Conservation (phyloP, 768 basidiomycete genomes). For the Lyophyllum shimeji region DNA sequence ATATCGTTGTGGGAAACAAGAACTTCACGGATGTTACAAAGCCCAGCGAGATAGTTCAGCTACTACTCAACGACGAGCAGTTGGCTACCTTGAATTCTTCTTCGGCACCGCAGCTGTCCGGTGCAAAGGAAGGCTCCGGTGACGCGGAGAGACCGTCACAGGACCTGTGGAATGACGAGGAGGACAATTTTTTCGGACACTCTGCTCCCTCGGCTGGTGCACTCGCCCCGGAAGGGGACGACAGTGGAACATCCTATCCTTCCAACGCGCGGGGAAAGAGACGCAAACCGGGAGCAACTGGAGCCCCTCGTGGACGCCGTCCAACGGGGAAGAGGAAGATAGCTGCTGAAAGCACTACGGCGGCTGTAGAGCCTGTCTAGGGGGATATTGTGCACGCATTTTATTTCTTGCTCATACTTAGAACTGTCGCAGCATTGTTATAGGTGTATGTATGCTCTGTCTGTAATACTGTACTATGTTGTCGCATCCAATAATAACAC, state of each 20-base stretch:
- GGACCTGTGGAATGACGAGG: conserved; percentile 85
- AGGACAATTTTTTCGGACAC: conserved; percentile 83
- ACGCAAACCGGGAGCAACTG: conserved; percentile 35
- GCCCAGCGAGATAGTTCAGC: conserved; percentile 94
- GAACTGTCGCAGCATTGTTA: conserved; percentile 1
- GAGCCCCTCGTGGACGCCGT: conserved; percentile 39
- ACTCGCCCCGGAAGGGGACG: conserved; percentile 30
- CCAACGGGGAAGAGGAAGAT: conserved; percentile 38
- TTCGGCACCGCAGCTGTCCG: conserved; percentile 34
- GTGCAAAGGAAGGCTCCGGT: conserved; percentile 25
- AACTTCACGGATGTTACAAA: conserved; percentile 91
- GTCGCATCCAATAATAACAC: neutral
- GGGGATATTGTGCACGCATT: neutral
- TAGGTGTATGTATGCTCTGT: conserved; percentile 10
- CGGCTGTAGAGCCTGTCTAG: neutral
- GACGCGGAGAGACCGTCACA: conserved; percentile 40
- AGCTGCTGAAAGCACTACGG: conserved; percentile 4
- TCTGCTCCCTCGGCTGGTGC: conserved; percentile 27
- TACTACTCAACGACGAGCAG: conserved; percentile 94
- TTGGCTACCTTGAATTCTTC: conserved; percentile 67
- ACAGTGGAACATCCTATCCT: conserved; percentile 30
- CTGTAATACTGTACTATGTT: neutral
- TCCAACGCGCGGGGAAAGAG: conserved; percentile 40
- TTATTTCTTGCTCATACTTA: neutral
- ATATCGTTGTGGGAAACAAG: conserved; percentile 98